A percentile compares a stretch with the other conserved stretches of the same genome.
These are phyloP conservation scores for Kluyveromyces lactis DNA, from an alignment of 805 yeast species.

Conservation along the genomic window DNA sequence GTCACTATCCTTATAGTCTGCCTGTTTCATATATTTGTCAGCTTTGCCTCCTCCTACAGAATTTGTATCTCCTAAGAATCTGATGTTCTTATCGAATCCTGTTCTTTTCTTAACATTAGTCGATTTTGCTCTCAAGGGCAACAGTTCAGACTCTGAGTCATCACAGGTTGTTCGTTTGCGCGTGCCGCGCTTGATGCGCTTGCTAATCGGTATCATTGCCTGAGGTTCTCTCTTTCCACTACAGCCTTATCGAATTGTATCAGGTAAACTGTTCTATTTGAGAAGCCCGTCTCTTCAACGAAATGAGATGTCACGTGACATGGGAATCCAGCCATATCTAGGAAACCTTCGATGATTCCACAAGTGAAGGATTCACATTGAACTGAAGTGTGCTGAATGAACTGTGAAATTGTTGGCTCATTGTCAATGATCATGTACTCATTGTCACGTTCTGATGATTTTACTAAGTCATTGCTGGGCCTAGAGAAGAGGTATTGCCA, in stretches of 20 bases:
- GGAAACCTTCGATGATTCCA: slow-evolving; percentile 78
- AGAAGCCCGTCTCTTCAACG: slow-evolving; percentile 48
- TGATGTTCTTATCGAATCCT: slow-evolving; percentile 1
- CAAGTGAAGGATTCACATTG: slow-evolving; percentile 82
- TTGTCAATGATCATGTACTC: slow-evolving; percentile 78
- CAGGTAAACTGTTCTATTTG: slow-evolving; percentile 64
- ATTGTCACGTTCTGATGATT: slow-evolving; percentile 56
- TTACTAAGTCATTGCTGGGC: slow-evolving; percentile 68
- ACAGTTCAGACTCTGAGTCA: background rate
- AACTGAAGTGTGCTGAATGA: slow-evolving; percentile 63
- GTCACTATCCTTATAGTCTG: background rate
- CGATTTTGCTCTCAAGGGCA: slow-evolving; percentile 12
- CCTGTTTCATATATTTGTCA: slow-evolving; percentile 1
- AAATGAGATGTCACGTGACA: slow-evolving; percentile 76
- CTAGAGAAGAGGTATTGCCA: slow-evolving; percentile 75
- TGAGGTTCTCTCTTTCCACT: slow-evolving; percentile 43
- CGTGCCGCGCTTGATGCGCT: background rate
- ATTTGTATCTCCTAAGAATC: slow-evolving; percentile 4
- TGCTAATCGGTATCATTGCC: slow-evolving; percentile 13
- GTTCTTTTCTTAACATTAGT: slow-evolving; percentile 9
- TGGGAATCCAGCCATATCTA: slow-evolving; percentile 60
- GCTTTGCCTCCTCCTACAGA: slow-evolving; percentile 1
- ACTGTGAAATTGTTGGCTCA: slow-evolving; percentile 58
- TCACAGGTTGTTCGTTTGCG: slow-evolving; percentile 4
- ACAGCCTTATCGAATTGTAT: slow-evolving; percentile 60